Evolutionary conservation across 495 filamentous ascomycete species (phyloP), one percentile per base, ranked within the genome.

Genomic region (Penicillium parvum): DNA sequence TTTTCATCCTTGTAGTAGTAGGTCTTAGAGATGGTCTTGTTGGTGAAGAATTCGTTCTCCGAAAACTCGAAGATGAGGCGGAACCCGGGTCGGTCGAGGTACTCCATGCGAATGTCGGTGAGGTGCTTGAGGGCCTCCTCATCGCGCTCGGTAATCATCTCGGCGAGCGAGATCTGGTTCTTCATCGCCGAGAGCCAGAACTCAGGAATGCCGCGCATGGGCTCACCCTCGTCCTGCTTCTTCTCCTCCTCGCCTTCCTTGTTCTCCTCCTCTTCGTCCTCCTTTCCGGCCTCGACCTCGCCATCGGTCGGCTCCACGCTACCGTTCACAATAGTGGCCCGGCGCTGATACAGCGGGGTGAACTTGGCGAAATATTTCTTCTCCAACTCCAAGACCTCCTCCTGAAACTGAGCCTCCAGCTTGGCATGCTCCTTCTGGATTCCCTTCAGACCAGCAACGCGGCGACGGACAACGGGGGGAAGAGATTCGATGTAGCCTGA

Each of bases 101-200:
- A 99, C 75, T 96, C 88, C 89, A 97, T 95, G 52, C 90, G 89
- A 63, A 99, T 90, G 61, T 99, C 91, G 48, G 76, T 83, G n/a
- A 99, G 78, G 50, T 80, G 71, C 70, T 90, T 92, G 42, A 99
- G 84, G 42, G 90, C 92, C 44, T 77, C 81, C 76, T 97, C 94
- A 56, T 99, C 94, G 30, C 86, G 82, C 46, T 97, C 94, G 48
- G 90, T 97, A 63, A 99, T 96, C 80, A 96, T 91, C 70, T 97
- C 94, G 23, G 90, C 89, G 32, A 99, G 78, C 7, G 89, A 90
- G 58, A 91, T 79, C 61, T 96, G 88, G 72, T 97, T 99, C 77
- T 99, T 99, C 92, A 99, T 97, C 49, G 94, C 89, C 45, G 91
- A 96, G 19, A 99, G 76, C 94, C 94, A 99, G 76, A 99, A 99